Base-by-base conservation (phyloP, 805 yeast genomes). In the Hemisphaericaspora nanyangensis region DNA sequence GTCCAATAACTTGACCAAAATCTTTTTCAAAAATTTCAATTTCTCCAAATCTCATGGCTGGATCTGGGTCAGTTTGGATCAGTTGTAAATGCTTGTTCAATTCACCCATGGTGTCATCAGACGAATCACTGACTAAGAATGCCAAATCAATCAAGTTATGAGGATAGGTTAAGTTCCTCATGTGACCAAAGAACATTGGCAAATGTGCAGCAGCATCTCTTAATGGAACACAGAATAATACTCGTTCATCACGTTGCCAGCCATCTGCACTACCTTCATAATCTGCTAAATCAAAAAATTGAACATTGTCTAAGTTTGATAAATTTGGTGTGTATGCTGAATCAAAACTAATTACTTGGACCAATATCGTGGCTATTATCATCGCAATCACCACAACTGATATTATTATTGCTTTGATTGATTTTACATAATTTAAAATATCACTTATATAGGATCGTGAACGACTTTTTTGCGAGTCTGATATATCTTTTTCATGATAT, bases 1-100 rank as follows among this genome's bases (percentile, higher is more conserved):
- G 98, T 42, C 97, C 96, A 46, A 91, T 83, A 33, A 77, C 76
- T 58, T 90, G 96, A 32, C 97, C 97, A 57, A 90, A 90, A 62
- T 91, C 96, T 57, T 87, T 90, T 60, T 87, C 93, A 58, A 68
- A 88, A 37, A 89, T 87, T 59, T 88, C 95, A 39, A 88, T 85
- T 49, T 80, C 79, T 26, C 96, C 95, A 61, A 85, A 86, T 44
- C 81, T 76, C 68, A 75, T 68, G n/a, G 66, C 42, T 16, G 64
- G 61, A 63, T 86, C 82, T 17, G 77, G 72, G 50, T 81, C 79
- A 29, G 66, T 68, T 64, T 91, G 98, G 29, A 85, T 68, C 18
- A 65, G 77, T 43, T 68, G 65, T 47, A 90, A 64, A 50, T 77
- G 76, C 20, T 63, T 60, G 52, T 77, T 64, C 48, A 90, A 65